These are phyloP conservation scores for Cymbidium sinense DNA, from an alignment of 106 monocot genomes.

Conservation along the genomic window DNA sequence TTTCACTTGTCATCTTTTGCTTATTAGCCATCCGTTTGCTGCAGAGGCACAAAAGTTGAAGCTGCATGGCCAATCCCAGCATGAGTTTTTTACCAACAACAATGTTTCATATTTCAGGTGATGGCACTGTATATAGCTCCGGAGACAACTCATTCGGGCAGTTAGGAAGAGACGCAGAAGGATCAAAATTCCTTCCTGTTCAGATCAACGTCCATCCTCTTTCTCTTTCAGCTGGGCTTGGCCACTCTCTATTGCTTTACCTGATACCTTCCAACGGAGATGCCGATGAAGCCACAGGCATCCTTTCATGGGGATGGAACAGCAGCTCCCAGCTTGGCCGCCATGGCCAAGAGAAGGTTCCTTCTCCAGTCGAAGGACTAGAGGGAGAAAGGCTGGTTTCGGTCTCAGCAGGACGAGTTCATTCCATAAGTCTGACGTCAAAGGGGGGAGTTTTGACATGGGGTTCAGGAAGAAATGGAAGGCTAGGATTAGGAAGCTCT, in stretches of 20 bases:
- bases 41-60: too few species aligned
- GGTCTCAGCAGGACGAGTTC: conserved; percentile 68
- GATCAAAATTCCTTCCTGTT: conserved; percentile 41
- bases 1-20: too few species aligned
- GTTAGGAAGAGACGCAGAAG: conserved; percentile 43
- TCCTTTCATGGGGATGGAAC: conserved; percentile 92
- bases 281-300: conserved; percentile 7
- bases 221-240: conserved; percentile 69
- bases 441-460: conserved; percentile 57
- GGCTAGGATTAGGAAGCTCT: conserved; percentile 67
- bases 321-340: conserved; percentile 65
- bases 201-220: conserved; percentile 23
- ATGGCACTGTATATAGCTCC: conserved; percentile 50
- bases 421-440: conserved; percentile 59
- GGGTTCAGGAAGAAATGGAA: conserved; percentile 80
- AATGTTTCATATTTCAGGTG: conserved; percentile 28
- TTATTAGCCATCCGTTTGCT: too few species aligned
- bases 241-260: conserved; percentile 63
- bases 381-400: conserved; percentile 29
- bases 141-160: conserved; percentile 79
- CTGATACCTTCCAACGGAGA: conserved; percentile 3
- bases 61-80: too few species aligned
- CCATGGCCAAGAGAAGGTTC: conserved; percentile 35
- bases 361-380: conserved; percentile 40
- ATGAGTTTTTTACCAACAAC: too few species aligned